phyloP scores from a whole-genome alignment of 73 alveolate genomes.

The Tetrahymena thermophila region DNA sequence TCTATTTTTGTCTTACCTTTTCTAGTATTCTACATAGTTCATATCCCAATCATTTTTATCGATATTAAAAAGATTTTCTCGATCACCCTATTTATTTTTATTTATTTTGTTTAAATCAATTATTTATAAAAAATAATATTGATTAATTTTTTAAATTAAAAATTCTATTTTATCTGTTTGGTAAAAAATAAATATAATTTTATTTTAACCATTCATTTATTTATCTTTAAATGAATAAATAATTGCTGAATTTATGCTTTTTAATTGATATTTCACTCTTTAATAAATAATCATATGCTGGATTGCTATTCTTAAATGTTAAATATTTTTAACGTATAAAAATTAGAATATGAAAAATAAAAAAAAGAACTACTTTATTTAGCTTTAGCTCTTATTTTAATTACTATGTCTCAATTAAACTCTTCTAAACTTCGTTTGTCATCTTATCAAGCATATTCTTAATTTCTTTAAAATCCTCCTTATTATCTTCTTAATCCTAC shows the following conservation, averaged over 20 bases:
- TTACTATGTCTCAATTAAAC: background rate
- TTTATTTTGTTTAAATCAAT: too few species aligned
- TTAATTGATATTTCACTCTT: too few species aligned
- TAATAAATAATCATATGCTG: too few species aligned
- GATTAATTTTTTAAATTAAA: too few species aligned
- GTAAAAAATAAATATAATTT: too few species aligned
- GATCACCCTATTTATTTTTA: background rate
- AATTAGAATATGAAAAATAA: too few species aligned
- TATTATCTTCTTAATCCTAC: background rate
- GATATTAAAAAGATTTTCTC: background rate
- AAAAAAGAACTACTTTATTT: background rate
- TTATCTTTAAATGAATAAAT: too few species aligned
- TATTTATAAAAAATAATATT: too few species aligned
- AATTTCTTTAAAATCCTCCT: background rate
- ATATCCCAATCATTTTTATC: background rate
- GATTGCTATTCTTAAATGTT: too few species aligned
- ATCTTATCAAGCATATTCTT: background rate
- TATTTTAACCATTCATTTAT: too few species aligned
- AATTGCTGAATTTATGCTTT: too few species aligned
- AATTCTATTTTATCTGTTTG: too few species aligned
- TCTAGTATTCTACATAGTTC: background rate
- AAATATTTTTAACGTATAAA: background rate
- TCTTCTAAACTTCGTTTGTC: background rate
- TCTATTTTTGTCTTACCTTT: background rate
- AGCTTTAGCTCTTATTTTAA: background rate